These are phyloP conservation scores for Kluyveromyces aestuarii DNA, from an alignment of 805 yeast species.

Conservation along the genomic window DNA sequence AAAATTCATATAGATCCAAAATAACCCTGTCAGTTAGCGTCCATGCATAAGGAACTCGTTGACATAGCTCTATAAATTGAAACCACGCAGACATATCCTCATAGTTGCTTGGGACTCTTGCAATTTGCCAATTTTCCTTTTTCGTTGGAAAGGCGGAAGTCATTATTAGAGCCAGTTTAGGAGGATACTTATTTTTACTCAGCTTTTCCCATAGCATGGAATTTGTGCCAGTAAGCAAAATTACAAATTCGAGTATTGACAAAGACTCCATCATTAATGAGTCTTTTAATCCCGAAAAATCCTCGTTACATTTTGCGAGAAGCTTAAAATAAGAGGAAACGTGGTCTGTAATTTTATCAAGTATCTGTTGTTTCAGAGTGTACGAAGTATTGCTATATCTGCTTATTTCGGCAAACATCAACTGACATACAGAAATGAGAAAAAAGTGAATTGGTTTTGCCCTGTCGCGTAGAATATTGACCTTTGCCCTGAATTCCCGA, in stretches of 20 bases:
- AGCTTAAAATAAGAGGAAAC: conserved; percentile 21
- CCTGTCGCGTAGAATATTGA: conserved; percentile 11
- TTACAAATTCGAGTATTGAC: conserved; percentile 12
- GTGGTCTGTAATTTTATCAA: conserved; percentile 16
- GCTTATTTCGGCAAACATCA: conserved; percentile 20
- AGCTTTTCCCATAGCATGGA: conserved; percentile 17
- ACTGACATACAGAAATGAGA: conserved; percentile 22
- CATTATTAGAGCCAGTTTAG: conserved; percentile 11
- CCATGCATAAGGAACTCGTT: conserved; percentile 22
- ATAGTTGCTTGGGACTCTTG: conserved; percentile 10
- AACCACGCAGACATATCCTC: conserved; percentile 8
- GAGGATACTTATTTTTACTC: conserved; percentile 7
- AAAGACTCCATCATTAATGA: conserved; percentile 12
- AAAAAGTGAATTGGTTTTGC: conserved; percentile 27
- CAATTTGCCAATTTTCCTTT: conserved; percentile 15
- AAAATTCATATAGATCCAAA: conserved; percentile 25
- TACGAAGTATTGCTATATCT: conserved; percentile 13
- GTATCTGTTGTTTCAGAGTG: conserved; percentile 8
- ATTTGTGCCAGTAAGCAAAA: conserved; percentile 4
- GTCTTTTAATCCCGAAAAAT: conserved; percentile 1
- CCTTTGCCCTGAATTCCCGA: conserved; percentile 18
- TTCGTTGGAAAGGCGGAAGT: conserved; percentile 15
- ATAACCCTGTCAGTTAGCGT: conserved; percentile 39
- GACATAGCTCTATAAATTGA: conserved; percentile 9
- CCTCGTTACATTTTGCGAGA: conserved; percentile 13